Evolutionary conservation across 2,329 filamentous ascomycete species (phyloP), one percentile per base, ranked within the genome.

Genomic region (Fusarium newnesense): DNA sequence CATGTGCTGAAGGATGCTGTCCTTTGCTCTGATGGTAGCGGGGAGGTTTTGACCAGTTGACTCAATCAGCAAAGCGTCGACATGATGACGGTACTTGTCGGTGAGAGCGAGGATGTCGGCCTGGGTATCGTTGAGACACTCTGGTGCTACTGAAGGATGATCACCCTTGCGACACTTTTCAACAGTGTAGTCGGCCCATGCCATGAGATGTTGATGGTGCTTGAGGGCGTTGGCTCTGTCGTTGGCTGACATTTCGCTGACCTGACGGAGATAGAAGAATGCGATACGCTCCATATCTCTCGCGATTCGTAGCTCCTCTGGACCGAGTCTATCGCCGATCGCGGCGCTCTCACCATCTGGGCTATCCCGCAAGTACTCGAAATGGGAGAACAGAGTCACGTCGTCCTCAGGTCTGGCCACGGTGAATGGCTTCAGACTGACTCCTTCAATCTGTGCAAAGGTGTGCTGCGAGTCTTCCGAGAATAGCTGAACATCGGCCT

Each of bases 1-100:
- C 53, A 85, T 67, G 53, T 80, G 75, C 62, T 85, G 83, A 9
- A 84, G 76, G 56, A 83, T 79, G 13, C 73, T 81, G 10, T 63
- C 77, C 44, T 80, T 15, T 9, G 44, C 24, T 15, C 44, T 28
- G 44, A 47, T 47, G 13, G 44, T 47, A 11, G 26, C 24, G 11
- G 44, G 44, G 11, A 47, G 44, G 19, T 47, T 47, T 26, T 47
- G 44, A 16, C 44, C 44, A 26, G 44, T 47, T 10, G 44, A 47
- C 26, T 47, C 44, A 26, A 47, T 47, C 9, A 47, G 44, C 16
- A 47, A 26, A 28, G 44, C 44, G 26, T 47, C 44, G 18, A 47
- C 44, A 13, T 30, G 44, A 30, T 47, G 24, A 16, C 44, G 53
- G 18, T 42, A 56, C 46, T 34, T 34, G 21, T 49, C 46, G n/a